Percentiles rank a stretch among this genome's conserved stretches.
These are phyloP conservation scores for Fusarium sp. DNA, from an alignment of 2,329 filamentous ascomycete species.

Conservation along the genomic window DNA sequence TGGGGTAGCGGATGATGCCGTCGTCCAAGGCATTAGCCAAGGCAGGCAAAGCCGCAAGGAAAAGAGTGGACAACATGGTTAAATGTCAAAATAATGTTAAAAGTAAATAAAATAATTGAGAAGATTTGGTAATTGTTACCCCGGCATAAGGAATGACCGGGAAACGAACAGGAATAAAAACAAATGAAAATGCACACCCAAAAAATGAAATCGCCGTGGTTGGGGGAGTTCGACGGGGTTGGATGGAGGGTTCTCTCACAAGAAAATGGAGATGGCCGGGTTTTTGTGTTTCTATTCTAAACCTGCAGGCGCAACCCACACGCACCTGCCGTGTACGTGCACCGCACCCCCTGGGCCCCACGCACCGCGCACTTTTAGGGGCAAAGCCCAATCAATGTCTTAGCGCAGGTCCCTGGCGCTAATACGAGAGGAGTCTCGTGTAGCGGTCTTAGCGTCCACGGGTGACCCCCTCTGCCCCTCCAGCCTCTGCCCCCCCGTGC, in stretches of 20 bases:
- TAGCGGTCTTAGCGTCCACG: slow-evolving; percentile 10
- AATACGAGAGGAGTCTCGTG: slow-evolving; percentile 22
- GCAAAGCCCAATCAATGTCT: background rate
- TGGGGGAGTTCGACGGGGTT: slow-evolving; percentile 9
- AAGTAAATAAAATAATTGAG: background rate
- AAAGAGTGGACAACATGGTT: slow-evolving; percentile 46
- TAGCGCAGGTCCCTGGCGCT: slow-evolving; percentile 21
- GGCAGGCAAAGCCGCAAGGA: slow-evolving; percentile 45
- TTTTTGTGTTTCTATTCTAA: slow-evolving; percentile 28
- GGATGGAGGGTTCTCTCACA: background rate
- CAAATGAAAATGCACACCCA: slow-evolving; percentile 5
- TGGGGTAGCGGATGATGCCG: slow-evolving; percentile 45
- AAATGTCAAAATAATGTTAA: slow-evolving; percentile 9
- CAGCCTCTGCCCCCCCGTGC: background rate
- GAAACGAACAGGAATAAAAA: slow-evolving; percentile 12
- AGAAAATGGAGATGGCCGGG: slow-evolving; percentile 22
- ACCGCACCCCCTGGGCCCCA: background rate
- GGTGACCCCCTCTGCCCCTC: background rate
- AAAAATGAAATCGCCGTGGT: slow-evolving; percentile 8
- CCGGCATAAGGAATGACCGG: slow-evolving; percentile 44
- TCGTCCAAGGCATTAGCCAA: slow-evolving; percentile 36
- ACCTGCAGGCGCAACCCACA: background rate
- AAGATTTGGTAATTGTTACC: slow-evolving; percentile 18
- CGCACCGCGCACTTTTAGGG: background rate
- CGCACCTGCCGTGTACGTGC: background rate